These are phyloP conservation scores for Xylaria sp. DNA, from an alignment of 2,329 filamentous ascomycete genomes.

Conservation along the genomic window DNA sequence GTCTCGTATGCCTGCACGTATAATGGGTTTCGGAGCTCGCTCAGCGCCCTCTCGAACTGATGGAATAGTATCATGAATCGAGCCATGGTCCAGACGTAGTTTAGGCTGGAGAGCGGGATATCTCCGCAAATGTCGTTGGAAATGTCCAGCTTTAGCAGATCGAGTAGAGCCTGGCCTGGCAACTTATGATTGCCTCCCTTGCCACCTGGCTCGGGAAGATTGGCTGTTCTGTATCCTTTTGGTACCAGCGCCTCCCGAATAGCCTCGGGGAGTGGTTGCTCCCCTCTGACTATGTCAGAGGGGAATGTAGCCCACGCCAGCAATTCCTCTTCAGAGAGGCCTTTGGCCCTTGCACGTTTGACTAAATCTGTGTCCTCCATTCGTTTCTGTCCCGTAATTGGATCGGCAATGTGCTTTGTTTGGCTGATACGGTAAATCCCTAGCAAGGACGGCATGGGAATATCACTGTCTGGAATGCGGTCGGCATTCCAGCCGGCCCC, in stretches of 20 bases:
- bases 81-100: conserved; percentile 49
- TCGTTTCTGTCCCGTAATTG: conserved; percentile 44
- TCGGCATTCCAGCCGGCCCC: conserved; percentile 52
- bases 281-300: background rate
- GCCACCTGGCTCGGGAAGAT: conserved; percentile 6
- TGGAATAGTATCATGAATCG: conserved; percentile 44
- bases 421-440: conserved; percentile 46
- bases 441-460: conserved; percentile 45
- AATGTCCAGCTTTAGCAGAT: conserved; percentile 46
- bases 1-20: conserved; percentile 49
- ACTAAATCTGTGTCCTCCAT: conserved; percentile 49
- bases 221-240: conserved; percentile 22
- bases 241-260: conserved; percentile 12
- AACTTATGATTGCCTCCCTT: conserved; percentile 28
- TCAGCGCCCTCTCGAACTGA: conserved; percentile 48
- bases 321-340: conserved; percentile 38
- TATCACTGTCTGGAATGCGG: conserved; percentile 50
- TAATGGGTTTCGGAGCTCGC: conserved; percentile 43
- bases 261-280: conserved; percentile 16
- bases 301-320: background rate
- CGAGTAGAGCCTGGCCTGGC: conserved; percentile 31
- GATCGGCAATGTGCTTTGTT: conserved; percentile 45
- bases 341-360: conserved; percentile 38
- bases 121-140: conserved; percentile 47
- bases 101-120: conserved; percentile 48